These are phyloP conservation scores for Xylaria sp. DNA, from an alignment of 2,329 filamentous ascomycete species.

Conservation along the genomic window DNA sequence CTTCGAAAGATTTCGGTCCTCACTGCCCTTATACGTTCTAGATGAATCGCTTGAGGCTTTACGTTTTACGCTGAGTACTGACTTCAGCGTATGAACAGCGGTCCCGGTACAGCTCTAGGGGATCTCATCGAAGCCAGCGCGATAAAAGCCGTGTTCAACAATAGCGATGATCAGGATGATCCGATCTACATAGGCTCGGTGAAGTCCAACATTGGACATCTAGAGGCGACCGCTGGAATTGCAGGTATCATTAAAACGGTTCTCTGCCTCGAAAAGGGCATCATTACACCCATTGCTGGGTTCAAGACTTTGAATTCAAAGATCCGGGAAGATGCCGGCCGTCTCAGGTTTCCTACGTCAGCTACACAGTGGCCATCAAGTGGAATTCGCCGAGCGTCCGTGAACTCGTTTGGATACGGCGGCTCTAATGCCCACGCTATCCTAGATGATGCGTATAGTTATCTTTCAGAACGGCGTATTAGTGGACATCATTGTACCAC, in stretches of 20 bases:
- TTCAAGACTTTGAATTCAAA: background rate
- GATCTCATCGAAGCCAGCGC: background rate
- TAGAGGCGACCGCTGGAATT: background rate
- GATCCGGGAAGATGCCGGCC: background rate
- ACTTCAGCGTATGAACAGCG: background rate
- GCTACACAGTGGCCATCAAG: background rate
- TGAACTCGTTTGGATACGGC: conserved; percentile 45
- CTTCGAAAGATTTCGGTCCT: too few species aligned
- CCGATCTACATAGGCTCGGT: background rate
- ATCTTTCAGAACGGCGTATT: background rate
- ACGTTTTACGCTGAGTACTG: too few species aligned
- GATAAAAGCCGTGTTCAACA: background rate
- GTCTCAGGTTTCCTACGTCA: background rate
- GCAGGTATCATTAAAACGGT: background rate
- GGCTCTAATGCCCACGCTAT: conserved; percentile 43
- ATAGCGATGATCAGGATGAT: background rate
- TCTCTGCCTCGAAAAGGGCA: background rate
- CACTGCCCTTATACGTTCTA: too few species aligned
- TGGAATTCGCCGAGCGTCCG: conserved; percentile 31
- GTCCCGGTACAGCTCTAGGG: background rate
- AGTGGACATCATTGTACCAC: background rate
- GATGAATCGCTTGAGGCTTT: too few species aligned
- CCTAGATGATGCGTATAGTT: background rate
- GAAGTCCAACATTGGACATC: conserved; percentile 9
- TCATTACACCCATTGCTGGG: background rate